These are phyloP conservation scores for Spatholobus suberectus DNA, from an alignment of 306 rosid genomes.

Conservation along the genomic window DNA sequence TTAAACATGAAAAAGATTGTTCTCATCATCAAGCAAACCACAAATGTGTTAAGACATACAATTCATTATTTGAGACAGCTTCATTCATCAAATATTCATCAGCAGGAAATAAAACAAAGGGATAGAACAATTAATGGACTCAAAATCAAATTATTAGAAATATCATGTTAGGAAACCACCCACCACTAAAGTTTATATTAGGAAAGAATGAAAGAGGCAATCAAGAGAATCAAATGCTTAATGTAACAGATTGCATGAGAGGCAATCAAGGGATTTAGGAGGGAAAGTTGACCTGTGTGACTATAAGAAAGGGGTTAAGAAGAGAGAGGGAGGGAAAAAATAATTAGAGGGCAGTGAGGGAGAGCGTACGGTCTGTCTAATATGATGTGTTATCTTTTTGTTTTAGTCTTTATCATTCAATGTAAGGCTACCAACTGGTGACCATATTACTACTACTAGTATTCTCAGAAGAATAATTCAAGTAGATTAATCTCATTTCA, in stretches of 20 bases:
- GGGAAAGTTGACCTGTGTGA: neutral
- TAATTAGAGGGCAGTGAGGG: neutral
- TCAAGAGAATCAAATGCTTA: neutral
- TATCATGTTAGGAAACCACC: neutral
- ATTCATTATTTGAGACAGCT: neutral
- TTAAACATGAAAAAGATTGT: neutral
- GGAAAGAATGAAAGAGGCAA: neutral
- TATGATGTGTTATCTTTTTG: too few species aligned
- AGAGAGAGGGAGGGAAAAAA: neutral
- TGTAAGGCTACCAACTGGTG: neutral
- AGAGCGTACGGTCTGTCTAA: neutral
- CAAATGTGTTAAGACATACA: constrained; percentile 2
- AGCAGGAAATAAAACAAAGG: constrained; percentile 25
- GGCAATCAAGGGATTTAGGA: neutral
- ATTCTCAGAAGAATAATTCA: too few species aligned
- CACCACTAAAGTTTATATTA: neutral
- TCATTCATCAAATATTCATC: constrained; percentile 21
- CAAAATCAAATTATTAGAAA: neutral
- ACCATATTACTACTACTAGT: too few species aligned
- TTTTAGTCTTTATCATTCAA: too few species aligned
- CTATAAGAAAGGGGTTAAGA: neutral
- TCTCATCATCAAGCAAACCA: constrained; percentile 6
- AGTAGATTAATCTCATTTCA: neutral
- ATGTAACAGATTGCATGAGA: neutral
- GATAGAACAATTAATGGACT: constrained; percentile 1